These are phyloP conservation scores for Byssoonygena ceratinophila DNA, from an alignment of 2,329 filamentous ascomycete species.

Conservation along the genomic window DNA sequence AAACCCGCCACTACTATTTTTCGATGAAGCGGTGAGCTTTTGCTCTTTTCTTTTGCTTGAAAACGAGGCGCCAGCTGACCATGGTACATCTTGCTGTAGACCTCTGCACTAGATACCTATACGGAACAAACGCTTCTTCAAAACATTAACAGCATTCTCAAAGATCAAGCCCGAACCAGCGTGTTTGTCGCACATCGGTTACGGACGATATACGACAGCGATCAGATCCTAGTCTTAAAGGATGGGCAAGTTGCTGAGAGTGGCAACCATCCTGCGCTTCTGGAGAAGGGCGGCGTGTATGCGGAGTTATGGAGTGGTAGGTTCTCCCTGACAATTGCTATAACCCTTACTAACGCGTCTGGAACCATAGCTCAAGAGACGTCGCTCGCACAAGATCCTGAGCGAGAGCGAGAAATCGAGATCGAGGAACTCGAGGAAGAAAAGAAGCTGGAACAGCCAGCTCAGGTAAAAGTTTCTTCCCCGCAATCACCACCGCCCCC, in stretches of 20 bases:
- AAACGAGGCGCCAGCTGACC: neutral
- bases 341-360: neutral
- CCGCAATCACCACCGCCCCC: neutral
- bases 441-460: slow-evolving; percentile 8
- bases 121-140: slow-evolving; percentile 82
- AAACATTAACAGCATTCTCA: slow-evolving; percentile 86
- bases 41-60: neutral
- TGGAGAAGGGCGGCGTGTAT: slow-evolving; percentile 71
- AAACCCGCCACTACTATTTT: slow-evolving; percentile 81
- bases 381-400: slow-evolving; percentile 33
- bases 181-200: slow-evolving; percentile 91
- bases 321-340: slow-evolving; percentile 25
- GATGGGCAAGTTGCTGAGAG: slow-evolving; percentile 76
- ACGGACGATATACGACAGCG: slow-evolving; percentile 84
- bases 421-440: slow-evolving; percentile 25
- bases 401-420: slow-evolving; percentile 35
- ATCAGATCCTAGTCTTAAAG: slow-evolving; percentile 83
- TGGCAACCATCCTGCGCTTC: slow-evolving; percentile 75
- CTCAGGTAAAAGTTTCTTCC: neutral
- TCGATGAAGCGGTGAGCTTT: slow-evolving; percentile 68
- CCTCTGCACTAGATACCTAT: slow-evolving; percentile 81
- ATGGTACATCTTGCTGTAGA: slow-evolving; percentile 35
- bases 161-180: slow-evolving; percentile 78
- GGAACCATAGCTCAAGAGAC: slow-evolving; percentile 51
- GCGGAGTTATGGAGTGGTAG: slow-evolving; percentile 81